phyloP scores from a whole-genome alignment of 1,284 basidiomycete genomes.

The Apiotrichum sp. region DNA sequence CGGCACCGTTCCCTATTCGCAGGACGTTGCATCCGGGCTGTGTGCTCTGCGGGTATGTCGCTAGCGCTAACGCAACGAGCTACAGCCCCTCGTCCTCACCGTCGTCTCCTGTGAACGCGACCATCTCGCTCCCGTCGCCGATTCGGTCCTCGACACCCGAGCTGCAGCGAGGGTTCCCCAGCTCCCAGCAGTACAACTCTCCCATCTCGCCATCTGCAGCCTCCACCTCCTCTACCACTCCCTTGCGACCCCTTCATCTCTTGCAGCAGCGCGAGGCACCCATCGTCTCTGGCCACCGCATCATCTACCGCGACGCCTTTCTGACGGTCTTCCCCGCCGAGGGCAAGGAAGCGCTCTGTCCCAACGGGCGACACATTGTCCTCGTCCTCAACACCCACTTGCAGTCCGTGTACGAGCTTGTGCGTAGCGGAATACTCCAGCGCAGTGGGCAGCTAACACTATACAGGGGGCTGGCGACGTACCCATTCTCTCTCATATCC shows the following conservation, averaged over 20 bases:
- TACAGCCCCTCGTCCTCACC: slow-evolving; percentile 2
- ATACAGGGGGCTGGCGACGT: slow-evolving; percentile 40
- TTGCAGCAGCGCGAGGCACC: slow-evolving; percentile 4
- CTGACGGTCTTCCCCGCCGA: slow-evolving; percentile 34
- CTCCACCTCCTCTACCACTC: not conserved
- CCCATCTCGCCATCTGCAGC: not conserved
- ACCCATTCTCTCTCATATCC: slow-evolving; percentile 36
- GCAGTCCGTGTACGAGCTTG: slow-evolving; percentile 41
- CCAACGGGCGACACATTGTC: slow-evolving; percentile 38
- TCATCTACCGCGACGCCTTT: slow-evolving; percentile 34
- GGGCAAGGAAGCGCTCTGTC: slow-evolving; percentile 34
- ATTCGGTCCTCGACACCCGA: slow-evolving; percentile 12
- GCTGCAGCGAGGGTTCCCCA: slow-evolving; percentile 8
- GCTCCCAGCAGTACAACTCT: not conserved
- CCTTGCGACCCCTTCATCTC: slow-evolving; percentile 3
- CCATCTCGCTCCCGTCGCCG: slow-evolving; percentile 12
- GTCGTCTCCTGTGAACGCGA: not conserved
- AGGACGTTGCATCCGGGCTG: slow-evolving; percentile 24
- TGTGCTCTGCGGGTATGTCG: slow-evolving; percentile 30
- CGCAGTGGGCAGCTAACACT: not conserved
- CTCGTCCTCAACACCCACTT: slow-evolving; percentile 40
- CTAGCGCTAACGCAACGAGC: slow-evolving; percentile 13
- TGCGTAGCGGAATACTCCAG: slow-evolving; percentile 21
- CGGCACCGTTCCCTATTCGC: not conserved
- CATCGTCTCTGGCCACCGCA: slow-evolving; percentile 28